Conservation (phyloP, 1,284 basidiomycete species). For the Cryptococcus neoformans region DNA sequence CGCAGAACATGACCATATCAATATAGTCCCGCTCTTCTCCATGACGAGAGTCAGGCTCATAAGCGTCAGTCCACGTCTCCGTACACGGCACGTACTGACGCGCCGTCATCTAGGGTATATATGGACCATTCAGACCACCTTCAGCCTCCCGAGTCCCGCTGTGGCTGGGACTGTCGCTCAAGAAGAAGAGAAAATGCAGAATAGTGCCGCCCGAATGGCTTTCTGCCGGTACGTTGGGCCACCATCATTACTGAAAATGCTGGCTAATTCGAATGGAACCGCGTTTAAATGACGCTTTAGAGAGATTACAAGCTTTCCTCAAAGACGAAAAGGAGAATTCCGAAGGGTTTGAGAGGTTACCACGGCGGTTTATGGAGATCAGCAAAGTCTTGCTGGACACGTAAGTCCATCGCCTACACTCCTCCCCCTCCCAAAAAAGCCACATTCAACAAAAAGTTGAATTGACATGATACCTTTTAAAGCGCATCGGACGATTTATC, state of each 20-base stretch:
- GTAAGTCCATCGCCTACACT: constrained; percentile 55
- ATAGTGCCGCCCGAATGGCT: constrained; percentile 90
- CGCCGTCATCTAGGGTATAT: constrained; percentile 63
- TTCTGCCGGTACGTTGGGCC: constrained; percentile 63
- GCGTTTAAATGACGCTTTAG: constrained; percentile 48
- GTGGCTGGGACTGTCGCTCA: constrained; percentile 93
- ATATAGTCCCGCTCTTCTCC: constrained; percentile 76
- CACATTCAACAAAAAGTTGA: neutral
- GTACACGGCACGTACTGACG: neutral
- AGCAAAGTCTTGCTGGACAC: constrained; percentile 85
- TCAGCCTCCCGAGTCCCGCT: constrained; percentile 77
- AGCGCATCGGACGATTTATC: constrained; percentile 89
- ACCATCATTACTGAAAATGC: neutral
- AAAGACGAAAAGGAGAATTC: constrained; percentile 64
- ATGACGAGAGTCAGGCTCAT: constrained; percentile 87
- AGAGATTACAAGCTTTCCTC: constrained; percentile 70
- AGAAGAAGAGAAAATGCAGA: constrained; percentile 89
- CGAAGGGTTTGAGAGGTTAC: constrained; percentile 68
- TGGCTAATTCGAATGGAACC: neutral
- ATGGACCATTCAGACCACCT: constrained; percentile 89
- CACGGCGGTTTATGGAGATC: constrained; percentile 83
- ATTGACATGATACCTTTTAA: neutral
- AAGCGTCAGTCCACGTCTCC: constrained; percentile 56
- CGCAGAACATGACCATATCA: constrained; percentile 73
- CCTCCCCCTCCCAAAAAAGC: neutral